Conservation (phyloP, 2,329 filamentous ascomycete genomes). For the Aspergillus sp. region DNA sequence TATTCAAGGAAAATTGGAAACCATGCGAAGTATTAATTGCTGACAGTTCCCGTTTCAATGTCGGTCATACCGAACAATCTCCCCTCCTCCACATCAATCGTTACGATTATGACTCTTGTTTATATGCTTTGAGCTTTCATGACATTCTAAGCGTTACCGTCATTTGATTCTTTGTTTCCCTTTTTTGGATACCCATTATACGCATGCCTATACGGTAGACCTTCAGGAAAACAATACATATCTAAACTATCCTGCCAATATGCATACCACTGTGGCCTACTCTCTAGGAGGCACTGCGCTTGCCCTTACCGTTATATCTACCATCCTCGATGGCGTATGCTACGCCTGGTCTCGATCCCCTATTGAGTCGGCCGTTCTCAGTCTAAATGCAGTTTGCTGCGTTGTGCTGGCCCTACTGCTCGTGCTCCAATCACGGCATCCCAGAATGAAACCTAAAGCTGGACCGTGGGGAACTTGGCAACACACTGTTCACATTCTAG, state of each 20-base stretch:
- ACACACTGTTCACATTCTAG: constrained; percentile 9
- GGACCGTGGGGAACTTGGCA: constrained; percentile 10
- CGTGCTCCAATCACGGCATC: constrained; percentile 13
- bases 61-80: no score
- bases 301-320: constrained; percentile 18
- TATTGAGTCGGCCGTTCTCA: constrained; percentile 18
- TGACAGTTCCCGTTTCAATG: neutral
- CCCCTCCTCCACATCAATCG: no score
- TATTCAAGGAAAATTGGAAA: neutral
- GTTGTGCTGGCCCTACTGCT: constrained; percentile 13
- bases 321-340: constrained; percentile 24
- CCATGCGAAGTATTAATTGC: neutral
- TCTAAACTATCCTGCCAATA: constrained; percentile 4
- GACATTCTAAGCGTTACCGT: no score
- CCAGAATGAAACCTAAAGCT: constrained; percentile 2
- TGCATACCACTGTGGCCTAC: constrained; percentile 12
- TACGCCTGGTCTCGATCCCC: constrained; percentile 16
- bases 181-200: neutral
- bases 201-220: neutral
- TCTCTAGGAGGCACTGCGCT: constrained; percentile 20
- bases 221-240: neutral
- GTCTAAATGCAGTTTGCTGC: constrained; percentile 21
- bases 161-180: no score
- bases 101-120: no score
- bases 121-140: no score